Percentiles rank a stretch among this genome's conserved stretches.
Conservation (phyloP, 139 green algal genomes). For the Micromonas commoda region DNA sequence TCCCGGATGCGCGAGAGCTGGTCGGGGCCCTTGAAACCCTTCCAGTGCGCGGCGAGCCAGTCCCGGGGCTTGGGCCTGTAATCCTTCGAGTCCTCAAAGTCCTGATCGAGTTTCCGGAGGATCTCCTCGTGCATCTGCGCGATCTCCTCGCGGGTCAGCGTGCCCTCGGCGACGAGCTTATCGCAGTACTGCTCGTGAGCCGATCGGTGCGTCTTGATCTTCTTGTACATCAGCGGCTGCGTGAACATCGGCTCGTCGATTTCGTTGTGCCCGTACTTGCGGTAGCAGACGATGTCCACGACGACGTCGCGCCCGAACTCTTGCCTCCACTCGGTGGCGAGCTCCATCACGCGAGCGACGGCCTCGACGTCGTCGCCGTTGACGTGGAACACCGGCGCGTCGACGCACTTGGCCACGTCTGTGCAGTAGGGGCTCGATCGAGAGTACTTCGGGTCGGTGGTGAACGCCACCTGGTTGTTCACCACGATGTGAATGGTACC, state of each 20-base stretch:
- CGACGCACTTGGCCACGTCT: conserved; percentile 78
- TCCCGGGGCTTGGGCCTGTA: conserved; percentile 72
- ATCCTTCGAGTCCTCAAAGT: conserved; percentile 72
- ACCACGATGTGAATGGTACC: conserved; percentile 94
- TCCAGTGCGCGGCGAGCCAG: conserved; percentile 80
- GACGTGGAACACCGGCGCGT: conserved; percentile 94
- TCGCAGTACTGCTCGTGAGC: conserved; percentile 67
- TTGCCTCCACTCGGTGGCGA: conserved; percentile 90
- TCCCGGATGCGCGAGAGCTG: conserved; percentile 85
- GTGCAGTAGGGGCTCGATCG: conserved; percentile 39
- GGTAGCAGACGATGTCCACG: conserved; percentile 88
- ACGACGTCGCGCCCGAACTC: conserved; percentile 87
- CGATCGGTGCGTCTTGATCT: conserved; percentile 55
- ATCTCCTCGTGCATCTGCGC: conserved; percentile 39
- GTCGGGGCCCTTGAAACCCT: conserved; percentile 83
- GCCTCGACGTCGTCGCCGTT: conserved; percentile 95
- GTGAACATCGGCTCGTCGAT: conserved; percentile 99
- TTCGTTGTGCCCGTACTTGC: conserved; percentile 92
- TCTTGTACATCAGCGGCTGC: conserved; percentile 92
- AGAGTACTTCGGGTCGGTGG: conserved; percentile 81
- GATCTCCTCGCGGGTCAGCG: conserved; percentile 65
- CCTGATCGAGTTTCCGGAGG: conserved; percentile 8
- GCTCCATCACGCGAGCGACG: conserved; percentile 80
- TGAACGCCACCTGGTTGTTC: conserved; percentile 99
- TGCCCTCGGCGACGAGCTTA: conserved; percentile 63